Conservation (phyloP, 345 rosid genomes). For the Gossypium rotundifolium region DNA sequence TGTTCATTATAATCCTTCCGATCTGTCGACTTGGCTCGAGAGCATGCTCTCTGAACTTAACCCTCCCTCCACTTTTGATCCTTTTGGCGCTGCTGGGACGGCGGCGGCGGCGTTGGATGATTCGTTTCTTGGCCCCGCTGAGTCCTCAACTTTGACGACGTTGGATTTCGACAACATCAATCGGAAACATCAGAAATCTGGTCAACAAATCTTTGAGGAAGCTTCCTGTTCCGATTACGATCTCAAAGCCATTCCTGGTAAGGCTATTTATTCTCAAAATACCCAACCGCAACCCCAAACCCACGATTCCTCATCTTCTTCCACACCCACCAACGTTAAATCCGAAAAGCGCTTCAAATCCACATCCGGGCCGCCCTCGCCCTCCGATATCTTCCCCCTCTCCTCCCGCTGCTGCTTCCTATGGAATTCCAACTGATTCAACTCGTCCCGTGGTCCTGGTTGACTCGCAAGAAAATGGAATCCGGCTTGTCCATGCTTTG, state of each 20-base stretch:
- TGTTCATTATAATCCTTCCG: slow-evolving; percentile 75
- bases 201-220: slow-evolving; percentile 23
- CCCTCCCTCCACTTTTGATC: slow-evolving; percentile 31
- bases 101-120: slow-evolving; percentile 11
- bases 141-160: slow-evolving; percentile 39
- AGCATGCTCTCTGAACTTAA: slow-evolving; percentile 61
- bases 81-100: neutral
- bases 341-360: slow-evolving; percentile 36
- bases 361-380: slow-evolving; percentile 28
- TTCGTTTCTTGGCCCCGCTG: slow-evolving; percentile 33
- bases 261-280: slow-evolving; percentile 36
- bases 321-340: neutral
- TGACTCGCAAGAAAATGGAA: slow-evolving; percentile 77
- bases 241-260: slow-evolving; percentile 68
- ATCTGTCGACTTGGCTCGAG: slow-evolving; percentile 61
- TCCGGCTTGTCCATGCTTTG: slow-evolving; percentile 64
- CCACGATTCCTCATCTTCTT: slow-evolving; percentile 31
- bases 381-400: slow-evolving; percentile 25
- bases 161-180: slow-evolving; percentile 19
- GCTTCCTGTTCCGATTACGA: slow-evolving; percentile 50
- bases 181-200: neutral
- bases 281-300: neutral
- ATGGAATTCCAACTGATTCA: slow-evolving; percentile 27
- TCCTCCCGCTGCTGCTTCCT: slow-evolving; percentile 14
- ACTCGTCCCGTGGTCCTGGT: slow-evolving; percentile 52